Base-by-base conservation (phyloP, 1,284 basidiomycete species). In the Rhodotorula sp. region DNA sequence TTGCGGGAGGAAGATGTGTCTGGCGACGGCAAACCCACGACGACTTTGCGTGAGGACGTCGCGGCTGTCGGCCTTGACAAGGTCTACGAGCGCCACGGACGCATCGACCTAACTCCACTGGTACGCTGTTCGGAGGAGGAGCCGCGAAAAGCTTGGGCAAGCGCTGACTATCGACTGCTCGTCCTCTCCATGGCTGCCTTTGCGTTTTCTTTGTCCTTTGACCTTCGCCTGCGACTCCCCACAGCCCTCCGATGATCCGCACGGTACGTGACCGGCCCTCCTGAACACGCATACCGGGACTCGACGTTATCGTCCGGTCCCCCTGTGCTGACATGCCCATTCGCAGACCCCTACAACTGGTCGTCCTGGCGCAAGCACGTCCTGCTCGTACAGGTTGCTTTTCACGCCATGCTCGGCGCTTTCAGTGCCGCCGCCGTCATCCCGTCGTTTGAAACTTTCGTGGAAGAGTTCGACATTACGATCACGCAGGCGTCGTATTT, bases 311-410 rank as follows among this genome's bases (percentile, higher is more conserved):
- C 18, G n/a, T 33, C 63, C 18, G 30, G 6, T 24, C 5, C 8
- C 29, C 1, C 22, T 10, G 22, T 29, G 12, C 22, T 14, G 17
- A 7, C 14, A 7, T 7, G 26, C 4, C 10, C 29, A 24, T 24
- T 12, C n/a, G 6, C 42, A 62, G 73, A 74, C 33, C 73, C 73
- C 2, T 60, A 61, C 70, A 72, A 74, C 60, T 74, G 73, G 73
- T 33, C 68, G 1, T 46, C 67, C 1, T 74, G 68, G 67, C 49
- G 59, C 46, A 74, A 74, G 66, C 56, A 74, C 20, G 26, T 56
- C 29, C 24, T 74, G 17, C 63, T 72, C 7, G 22, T 69, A 8
- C 70, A 71, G 30, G 62, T 72, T 3, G 67, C 70, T 2, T 66
- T 69, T 20, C 51, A 53, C 33, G 60, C 67, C 5, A 64, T 69